Base-by-base conservation (phyloP, 345 rosid genomes). In the Brassica nigra region DNA sequence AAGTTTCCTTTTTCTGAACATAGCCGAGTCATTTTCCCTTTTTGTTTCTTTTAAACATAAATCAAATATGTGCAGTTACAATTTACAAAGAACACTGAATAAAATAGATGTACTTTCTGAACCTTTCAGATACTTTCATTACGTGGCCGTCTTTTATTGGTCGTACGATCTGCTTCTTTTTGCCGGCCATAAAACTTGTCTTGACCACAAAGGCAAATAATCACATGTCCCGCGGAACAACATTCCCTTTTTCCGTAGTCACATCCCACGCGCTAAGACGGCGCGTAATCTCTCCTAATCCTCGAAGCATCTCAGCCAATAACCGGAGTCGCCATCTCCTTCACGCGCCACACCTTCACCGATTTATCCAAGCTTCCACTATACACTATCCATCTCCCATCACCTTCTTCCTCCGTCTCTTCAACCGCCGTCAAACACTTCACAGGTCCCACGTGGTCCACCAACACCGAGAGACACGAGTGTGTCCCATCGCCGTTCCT, bases 301-400 rank as follows among this genome's bases (percentile, higher is more conserved):
- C 44, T 29, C 18, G n/a, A 55, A 18, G 71, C 54, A 47, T 31
- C 47, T 74, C 66, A 69, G 10, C 62, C 14, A 42, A 31, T 59
- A 31, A 58, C 66, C 71, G 75, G 62, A 34, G 85, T 79, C 66
- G 72, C 75, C 78, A 81, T 77, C 37, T 88, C 91, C 0, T 82
- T 65, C 74, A 93, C 94, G 82, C 92, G 90, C 99, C 99, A 95
- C 5, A 93, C 89, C 62, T 90, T 91, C 31, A 95, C 96, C 6
- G 98, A 87, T 74, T 83, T 88, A 14, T 95, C 98, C 61, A 95
- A 71, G 59, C 99, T 95, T 28, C 99, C 99, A 12, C 96, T 95
- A 30, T 90, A 91, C 42, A 93, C 87, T 55, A 70, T 88, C 90
- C 92, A 91, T 75, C 86, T 84, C 6, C 67, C 83, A 3, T 37